Evolutionary conservation across 106 monocot species (phyloP), one percentile per base, ranked within the genome.

Genomic region (Allium cepa): DNA sequence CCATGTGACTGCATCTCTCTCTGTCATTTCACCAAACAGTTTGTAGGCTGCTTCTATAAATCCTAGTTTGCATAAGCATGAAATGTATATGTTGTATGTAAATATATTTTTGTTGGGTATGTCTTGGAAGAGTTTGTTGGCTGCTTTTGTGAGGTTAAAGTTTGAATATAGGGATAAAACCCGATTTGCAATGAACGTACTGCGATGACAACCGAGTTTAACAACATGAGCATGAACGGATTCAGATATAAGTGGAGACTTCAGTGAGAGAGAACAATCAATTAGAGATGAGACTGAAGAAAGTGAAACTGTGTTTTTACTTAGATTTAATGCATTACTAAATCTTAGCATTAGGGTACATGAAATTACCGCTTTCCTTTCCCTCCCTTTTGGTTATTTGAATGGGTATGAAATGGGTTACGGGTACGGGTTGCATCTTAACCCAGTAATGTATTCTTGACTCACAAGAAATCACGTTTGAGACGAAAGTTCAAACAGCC

Each of bases 21-120:
- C 53, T 10, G 89, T 82, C 88, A 91, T 87, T 75, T 61, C 60
- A 4, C 76, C 86, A 67, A 91, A 87, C 75, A 87, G 16, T 4
- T 72, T 58, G n/a, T 49, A 76, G 26, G 90, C 90, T 7, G 18
- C 53, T 0, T 46, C 59, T 22, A 79, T 18, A 9, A 28, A 26
- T 47, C 83, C 84, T 9, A 56, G 46, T 11, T 68, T 74, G 1
- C 16, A 50, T 12, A 83, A 26, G 4, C 53, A 60, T 0, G 67
- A 7, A 10, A 91, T 66, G 26, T 80, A 50, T 46, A 79, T 79
- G 75, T 91, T 91, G 62, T 74, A 82, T 11, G 83, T 81, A 72
- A 75, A 91, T 22, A 61, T 72, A 60, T 87, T 91, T 66, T 81
- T 86, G 61, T 47, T 47, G 55, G 83, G 57, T 2, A 81, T 57